Evolutionary conservation across 306 rosid genomes (phyloP), one percentile per base, ranked within the genome.

Genomic region (Citrullus colocynthis): DNA sequence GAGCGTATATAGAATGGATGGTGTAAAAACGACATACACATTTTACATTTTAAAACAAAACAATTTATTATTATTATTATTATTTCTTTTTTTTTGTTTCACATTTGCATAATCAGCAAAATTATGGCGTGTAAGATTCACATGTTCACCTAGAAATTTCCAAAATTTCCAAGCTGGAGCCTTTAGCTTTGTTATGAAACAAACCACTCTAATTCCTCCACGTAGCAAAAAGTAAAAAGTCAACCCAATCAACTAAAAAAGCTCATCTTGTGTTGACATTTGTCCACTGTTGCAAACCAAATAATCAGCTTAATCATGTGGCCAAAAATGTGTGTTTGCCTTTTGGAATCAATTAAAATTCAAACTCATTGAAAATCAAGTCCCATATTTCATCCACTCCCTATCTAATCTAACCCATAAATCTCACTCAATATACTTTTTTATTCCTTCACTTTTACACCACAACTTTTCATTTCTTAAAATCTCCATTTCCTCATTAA

Each of bases 301-400:
- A 64, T 64, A 9, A 66, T 66, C 73, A 37, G 9, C 8, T 18
- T 18, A 39, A 51, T 73, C 77, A 9, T 30, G 77, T 73, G 62
- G 77, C n/a, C 6, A 12, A 32, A 15, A 73, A 14, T 73, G 36
- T 4, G 9, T 30, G 15, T 73, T 30, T 52, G 57, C 20, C 20
- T 52, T 52, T 52, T 7, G 60, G 12, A 28, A 30, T 28, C 20
- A 16, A 24, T 24, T 24, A 24, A 24, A 81, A 78, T 85, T 88
- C 84, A 83, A 85, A 80, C 32, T 72, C 83, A 79, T 83, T 80
- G 89, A 90, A 88, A 88, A 79, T 86, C 92, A 75, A 91, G 84
- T 90, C 21, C 58, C 76, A 14, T 0, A 48, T 71, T 71, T 82
- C 93, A 91, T 89, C 98, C 81, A 90, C 90, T 56, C 83, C 81